Percentiles rank a stretch among this genome's conserved stretches.
These are phyloP conservation scores for Pseudofabraea citricarpa DNA, from an alignment of 2,329 filamentous ascomycete genomes.

Conservation along the genomic window DNA sequence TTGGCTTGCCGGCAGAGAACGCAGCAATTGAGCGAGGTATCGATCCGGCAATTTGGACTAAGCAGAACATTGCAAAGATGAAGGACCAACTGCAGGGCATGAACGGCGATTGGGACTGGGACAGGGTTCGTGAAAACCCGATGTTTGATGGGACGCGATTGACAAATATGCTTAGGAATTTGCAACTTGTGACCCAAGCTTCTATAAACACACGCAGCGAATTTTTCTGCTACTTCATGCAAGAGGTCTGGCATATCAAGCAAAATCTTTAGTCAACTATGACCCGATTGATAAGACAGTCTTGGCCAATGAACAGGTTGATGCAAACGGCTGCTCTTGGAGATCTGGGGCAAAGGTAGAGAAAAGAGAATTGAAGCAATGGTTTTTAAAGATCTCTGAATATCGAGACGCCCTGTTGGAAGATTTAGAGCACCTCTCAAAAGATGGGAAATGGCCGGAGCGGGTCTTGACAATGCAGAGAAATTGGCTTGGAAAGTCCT, in stretches of 20 bases:
- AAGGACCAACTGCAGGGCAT: slow-evolving; percentile 74
- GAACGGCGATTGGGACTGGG: slow-evolving; percentile 82
- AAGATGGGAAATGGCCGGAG: slow-evolving; percentile 71
- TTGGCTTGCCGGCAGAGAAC: slow-evolving; percentile 87
- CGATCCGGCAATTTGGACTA: slow-evolving; percentile 75
- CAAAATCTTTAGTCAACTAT: slow-evolving; percentile 82
- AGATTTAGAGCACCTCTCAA: slow-evolving; percentile 62
- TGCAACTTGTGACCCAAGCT: slow-evolving; percentile 76
- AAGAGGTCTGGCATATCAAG: slow-evolving; percentile 75
- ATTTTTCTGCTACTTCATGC: slow-evolving; percentile 76
- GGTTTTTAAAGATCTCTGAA: slow-evolving; percentile 82
- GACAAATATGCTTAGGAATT: slow-evolving; percentile 57
- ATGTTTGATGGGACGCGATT: slow-evolving; percentile 9
- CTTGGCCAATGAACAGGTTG: slow-evolving; percentile 90
- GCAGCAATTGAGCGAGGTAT: slow-evolving; percentile 80
- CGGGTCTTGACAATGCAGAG: slow-evolving; percentile 77
- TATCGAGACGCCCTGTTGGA: slow-evolving; percentile 69
- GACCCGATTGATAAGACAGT: slow-evolving; percentile 88
- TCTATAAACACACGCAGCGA: slow-evolving; percentile 86
- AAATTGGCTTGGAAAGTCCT: slow-evolving; percentile 82
- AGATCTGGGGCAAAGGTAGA: slow-evolving; percentile 81
- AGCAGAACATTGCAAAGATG: slow-evolving; percentile 77
- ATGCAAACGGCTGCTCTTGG: slow-evolving; percentile 80
- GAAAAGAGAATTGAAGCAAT: slow-evolving; percentile 75
- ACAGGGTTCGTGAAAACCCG: slow-evolving; percentile 52